phyloP scores from a whole-genome alignment of 2,329 filamentous ascomycete species.

The Biscogniauxia marginata region DNA sequence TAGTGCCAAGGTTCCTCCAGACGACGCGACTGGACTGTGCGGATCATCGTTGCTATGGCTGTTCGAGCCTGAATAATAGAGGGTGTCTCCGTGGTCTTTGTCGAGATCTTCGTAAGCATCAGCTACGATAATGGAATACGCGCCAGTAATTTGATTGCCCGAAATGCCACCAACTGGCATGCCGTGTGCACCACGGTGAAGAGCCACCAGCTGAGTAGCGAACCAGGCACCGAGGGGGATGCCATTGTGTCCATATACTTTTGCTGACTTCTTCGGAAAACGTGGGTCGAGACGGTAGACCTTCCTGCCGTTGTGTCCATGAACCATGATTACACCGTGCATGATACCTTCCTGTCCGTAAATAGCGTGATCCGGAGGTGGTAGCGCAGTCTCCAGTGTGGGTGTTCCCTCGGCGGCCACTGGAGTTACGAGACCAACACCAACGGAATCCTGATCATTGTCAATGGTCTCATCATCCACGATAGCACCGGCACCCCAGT shows the following conservation, averaged over 20 bases:
- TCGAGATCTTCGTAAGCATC: constrained; percentile 16
- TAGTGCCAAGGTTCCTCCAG: constrained; percentile 21
- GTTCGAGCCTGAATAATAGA: constrained; percentile 20
- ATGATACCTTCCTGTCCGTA: constrained; percentile 26
- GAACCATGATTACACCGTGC: constrained; percentile 21
- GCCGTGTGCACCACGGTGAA: constrained; percentile 29
- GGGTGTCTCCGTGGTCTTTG: constrained; percentile 9
- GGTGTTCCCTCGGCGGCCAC: constrained; percentile 3
- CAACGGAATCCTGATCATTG: neutral
- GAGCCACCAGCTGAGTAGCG: constrained; percentile 24
- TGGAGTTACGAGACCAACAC: neutral
- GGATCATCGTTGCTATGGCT: constrained; percentile 16
- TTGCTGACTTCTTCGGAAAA: constrained; percentile 14
- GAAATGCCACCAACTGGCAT: constrained; percentile 24
- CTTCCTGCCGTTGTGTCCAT: constrained; percentile 5
- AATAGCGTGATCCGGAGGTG: constrained; percentile 20
- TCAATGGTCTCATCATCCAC: constrained; percentile 7
- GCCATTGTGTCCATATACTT: constrained; percentile 27
- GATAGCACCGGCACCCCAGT: constrained; percentile 24
- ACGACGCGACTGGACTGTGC: constrained; percentile 12
- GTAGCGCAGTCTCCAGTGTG: constrained; percentile 8
- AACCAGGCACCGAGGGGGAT: constrained; percentile 28
- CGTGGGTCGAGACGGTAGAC: constrained; percentile 19
- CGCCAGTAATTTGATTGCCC: constrained; percentile 18
- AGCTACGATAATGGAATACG: constrained; percentile 28